phyloP scores from a whole-genome alignment of 148 eudicot genomes.

The Cornus suecica region DNA sequence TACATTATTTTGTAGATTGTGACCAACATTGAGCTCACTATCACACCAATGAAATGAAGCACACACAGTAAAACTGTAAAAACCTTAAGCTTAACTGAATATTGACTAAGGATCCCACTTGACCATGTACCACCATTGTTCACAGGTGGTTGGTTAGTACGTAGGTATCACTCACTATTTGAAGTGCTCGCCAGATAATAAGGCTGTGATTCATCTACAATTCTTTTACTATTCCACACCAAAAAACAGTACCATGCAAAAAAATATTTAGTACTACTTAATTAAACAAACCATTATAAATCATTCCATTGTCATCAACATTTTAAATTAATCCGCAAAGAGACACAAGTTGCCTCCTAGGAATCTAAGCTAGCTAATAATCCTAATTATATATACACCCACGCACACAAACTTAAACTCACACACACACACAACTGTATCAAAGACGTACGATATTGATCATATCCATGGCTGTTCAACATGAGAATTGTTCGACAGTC shows the following conservation, averaged over 20 bases:
- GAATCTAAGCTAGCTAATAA: neutral
- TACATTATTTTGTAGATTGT: too few species aligned
- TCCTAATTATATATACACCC: neutral
- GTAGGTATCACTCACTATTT: too few species aligned
- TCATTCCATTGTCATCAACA: neutral
- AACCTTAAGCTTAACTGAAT: neutral
- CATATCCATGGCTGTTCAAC: slow-evolving; percentile 1
- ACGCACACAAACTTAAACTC: neutral
- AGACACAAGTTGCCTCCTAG: neutral
- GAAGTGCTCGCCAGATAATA: slow-evolving; percentile 4
- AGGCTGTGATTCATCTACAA: neutral
- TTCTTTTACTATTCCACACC: neutral
- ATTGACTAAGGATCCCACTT: neutral
- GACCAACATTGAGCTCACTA: too few species aligned
- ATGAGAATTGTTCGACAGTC: neutral
- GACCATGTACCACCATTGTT: neutral
- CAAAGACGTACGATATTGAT: neutral
- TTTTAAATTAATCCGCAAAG: slow-evolving; percentile 2
- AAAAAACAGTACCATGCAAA: slow-evolving; percentile 8
- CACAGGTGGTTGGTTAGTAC: neutral
- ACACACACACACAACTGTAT: neutral
- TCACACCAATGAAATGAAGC: too few species aligned
- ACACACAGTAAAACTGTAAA: too few species aligned
- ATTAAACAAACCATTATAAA: neutral
- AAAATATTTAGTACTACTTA: too few species aligned